Conservation (phyloP, 208 protist species). For the Crithidia expoeki region DNA sequence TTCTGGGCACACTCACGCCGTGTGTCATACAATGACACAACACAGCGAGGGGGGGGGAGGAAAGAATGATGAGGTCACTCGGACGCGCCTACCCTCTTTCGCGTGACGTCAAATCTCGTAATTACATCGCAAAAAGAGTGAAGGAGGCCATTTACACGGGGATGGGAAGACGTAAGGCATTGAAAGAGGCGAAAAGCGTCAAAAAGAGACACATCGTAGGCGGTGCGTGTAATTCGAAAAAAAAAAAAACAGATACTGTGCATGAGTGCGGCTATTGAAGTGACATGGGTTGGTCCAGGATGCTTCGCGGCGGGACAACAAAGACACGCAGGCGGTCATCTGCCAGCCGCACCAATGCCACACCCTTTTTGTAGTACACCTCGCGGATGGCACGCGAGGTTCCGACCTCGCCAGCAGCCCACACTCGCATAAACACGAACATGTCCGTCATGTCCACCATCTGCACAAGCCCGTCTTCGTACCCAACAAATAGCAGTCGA, state of each 20-base stretch:
- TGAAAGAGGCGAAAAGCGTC: too few relatives aligned
- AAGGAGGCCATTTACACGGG: too few relatives aligned
- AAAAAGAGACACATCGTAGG: too few relatives aligned
- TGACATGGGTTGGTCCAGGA: constrained; percentile 26
- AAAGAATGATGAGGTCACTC: too few relatives aligned
- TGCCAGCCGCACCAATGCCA: constrained; percentile 22
- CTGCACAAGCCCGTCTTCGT: constrained; percentile 76
- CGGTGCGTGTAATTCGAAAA: too few relatives aligned
- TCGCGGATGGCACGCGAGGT: constrained; percentile 15
- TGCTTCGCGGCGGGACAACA: constrained; percentile 26
- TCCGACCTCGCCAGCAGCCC: constrained; percentile 20
- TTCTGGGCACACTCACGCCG: too few relatives aligned
- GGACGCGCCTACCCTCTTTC: too few relatives aligned
- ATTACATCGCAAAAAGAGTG: too few relatives aligned
- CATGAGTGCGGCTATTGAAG: background rate
- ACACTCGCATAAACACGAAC: constrained; percentile 66
- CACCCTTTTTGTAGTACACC: constrained; percentile 17
- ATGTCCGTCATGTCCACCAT: constrained; percentile 70
- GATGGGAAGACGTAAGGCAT: too few relatives aligned
- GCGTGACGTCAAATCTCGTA: too few relatives aligned
- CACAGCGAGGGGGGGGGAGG: too few relatives aligned
- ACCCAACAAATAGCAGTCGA: constrained; percentile 44
- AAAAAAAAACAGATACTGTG: background rate
- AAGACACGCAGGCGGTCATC: constrained; percentile 17
- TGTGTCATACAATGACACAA: too few relatives aligned